These are phyloP conservation scores for Schizophyllum commune DNA, from an alignment of 1,284 basidiomycete species.

Conservation along the genomic window DNA sequence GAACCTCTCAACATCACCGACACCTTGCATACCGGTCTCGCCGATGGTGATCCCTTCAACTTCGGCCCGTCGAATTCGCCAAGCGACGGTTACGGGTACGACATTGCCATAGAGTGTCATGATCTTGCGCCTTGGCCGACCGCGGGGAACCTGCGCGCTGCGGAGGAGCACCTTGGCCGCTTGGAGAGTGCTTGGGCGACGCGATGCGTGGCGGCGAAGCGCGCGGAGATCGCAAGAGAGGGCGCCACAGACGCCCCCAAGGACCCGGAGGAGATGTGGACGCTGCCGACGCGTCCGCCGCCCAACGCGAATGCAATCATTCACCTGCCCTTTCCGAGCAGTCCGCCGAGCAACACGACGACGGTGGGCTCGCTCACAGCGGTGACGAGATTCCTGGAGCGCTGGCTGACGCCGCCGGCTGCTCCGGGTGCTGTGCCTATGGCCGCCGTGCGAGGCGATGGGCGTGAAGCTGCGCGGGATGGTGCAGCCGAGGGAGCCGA, in stretches of 20 bases:
- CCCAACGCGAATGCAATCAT: slow-evolving; percentile 64
- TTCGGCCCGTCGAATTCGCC: slow-evolving; percentile 51
- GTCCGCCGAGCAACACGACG: slow-evolving; percentile 41
- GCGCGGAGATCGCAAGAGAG: neutral
- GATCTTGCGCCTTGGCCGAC: slow-evolving; percentile 68
- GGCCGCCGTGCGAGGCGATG: slow-evolving; percentile 12
- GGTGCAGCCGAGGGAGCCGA: neutral
- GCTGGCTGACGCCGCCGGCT: slow-evolving; percentile 23
- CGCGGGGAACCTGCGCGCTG: slow-evolving; percentile 51
- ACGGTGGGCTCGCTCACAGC: slow-evolving; percentile 47
- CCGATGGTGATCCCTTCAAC: slow-evolving; percentile 42
- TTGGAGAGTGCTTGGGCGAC: slow-evolving; percentile 58
- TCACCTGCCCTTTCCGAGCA: slow-evolving; percentile 66
- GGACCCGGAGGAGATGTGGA: slow-evolving; percentile 20
- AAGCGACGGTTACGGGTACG: slow-evolving; percentile 52
- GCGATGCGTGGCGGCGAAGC: slow-evolving; percentile 20
- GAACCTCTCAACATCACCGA: neutral
- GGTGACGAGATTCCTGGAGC: slow-evolving; percentile 55
- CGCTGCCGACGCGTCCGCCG: slow-evolving; percentile 50
- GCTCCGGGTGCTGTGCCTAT: slow-evolving; percentile 7
- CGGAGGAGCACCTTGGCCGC: slow-evolving; percentile 61
- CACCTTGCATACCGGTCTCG: slow-evolving; percentile 6
- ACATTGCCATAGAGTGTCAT: slow-evolving; percentile 83
- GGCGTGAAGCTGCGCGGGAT: neutral
- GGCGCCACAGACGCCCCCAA: slow-evolving; percentile 4